These are phyloP conservation scores for Dothideomycetes sp. DNA, from an alignment of 2,329 filamentous ascomycete species.

Conservation along the genomic window DNA sequence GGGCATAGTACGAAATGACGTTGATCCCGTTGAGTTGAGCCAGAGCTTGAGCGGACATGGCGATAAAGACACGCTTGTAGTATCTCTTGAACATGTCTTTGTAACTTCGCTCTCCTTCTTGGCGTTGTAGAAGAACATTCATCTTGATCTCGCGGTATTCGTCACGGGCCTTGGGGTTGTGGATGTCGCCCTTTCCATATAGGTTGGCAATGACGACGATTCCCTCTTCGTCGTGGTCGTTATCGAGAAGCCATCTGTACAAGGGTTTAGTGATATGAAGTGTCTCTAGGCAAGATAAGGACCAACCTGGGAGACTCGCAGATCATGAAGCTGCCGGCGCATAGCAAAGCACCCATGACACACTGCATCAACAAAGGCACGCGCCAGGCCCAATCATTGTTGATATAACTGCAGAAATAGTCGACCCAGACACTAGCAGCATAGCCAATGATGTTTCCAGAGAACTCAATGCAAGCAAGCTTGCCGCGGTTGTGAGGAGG, in stretches of 20 bases:
- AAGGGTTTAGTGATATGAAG: slow-evolving; percentile 4
- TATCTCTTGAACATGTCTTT: slow-evolving; percentile 91
- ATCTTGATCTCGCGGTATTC: slow-evolving; percentile 99
- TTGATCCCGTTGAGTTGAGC: slow-evolving; percentile 98
- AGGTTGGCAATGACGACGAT: slow-evolving; percentile 97
- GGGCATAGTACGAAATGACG: slow-evolving; percentile 98
- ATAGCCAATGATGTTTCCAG: slow-evolving; percentile 93
- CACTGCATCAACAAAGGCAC: slow-evolving; percentile 86
- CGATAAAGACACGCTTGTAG: slow-evolving; percentile 85
- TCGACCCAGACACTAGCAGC: slow-evolving; percentile 97
- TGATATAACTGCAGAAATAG: slow-evolving; percentile 88
- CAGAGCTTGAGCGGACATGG: slow-evolving; percentile 94
- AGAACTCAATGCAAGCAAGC: slow-evolving; percentile 95
- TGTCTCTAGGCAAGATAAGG: not conserved
- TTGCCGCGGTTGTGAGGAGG: slow-evolving; percentile 93
- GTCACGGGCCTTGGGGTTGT: slow-evolving; percentile 81
- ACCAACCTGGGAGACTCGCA: slow-evolving; percentile 85
- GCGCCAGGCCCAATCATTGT: slow-evolving; percentile 79
- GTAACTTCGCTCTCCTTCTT: slow-evolving; percentile 90
- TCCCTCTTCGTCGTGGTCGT: slow-evolving; percentile 95
- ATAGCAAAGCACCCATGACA: slow-evolving; percentile 80
- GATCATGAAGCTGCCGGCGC: slow-evolving; percentile 77
- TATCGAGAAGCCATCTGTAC: slow-evolving; percentile 84
- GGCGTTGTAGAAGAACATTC: slow-evolving; percentile 83
- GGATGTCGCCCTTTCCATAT: slow-evolving; percentile 90